Conservation (phyloP, 176 grass and related monocot species). For the Guadua angustifolia region DNA sequence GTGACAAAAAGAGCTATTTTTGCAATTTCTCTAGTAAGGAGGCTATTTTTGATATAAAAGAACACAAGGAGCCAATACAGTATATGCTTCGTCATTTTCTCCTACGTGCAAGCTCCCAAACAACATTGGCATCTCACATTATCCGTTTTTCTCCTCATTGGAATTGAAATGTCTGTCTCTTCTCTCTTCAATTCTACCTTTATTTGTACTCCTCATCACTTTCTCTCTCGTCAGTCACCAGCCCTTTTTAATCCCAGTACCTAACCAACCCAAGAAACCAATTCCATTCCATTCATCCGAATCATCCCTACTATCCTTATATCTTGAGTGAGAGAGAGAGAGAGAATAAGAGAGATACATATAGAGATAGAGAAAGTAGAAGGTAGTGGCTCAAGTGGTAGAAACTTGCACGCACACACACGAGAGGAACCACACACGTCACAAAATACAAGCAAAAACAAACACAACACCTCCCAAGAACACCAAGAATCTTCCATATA, state of each 20-base stretch:
- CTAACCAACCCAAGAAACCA: slow-evolving; percentile 56
- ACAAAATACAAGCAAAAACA: slow-evolving; percentile 23
- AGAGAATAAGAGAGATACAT: neutral
- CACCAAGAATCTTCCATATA: slow-evolving; percentile 43
- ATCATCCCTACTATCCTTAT: slow-evolving; percentile 11
- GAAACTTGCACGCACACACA: neutral
- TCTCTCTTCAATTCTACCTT: neutral
- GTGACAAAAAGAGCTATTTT: too few relatives aligned
- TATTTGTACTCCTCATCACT: neutral
- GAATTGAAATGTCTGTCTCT: neutral
- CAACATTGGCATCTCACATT: neutral
- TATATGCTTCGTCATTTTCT: slow-evolving; percentile 65
- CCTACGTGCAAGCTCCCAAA: slow-evolving; percentile 25
- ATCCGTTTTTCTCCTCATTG: neutral
- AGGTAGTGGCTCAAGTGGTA: neutral
- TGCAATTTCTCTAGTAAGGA: too few relatives aligned
- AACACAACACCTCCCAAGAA: slow-evolving; percentile 5
- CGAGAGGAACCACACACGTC: slow-evolving; percentile 9
- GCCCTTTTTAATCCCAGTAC: slow-evolving; percentile 53
- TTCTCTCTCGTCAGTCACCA: slow-evolving; percentile 19
- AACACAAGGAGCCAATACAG: too few relatives aligned
- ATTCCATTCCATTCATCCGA: slow-evolving; percentile 29
- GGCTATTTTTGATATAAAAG: too few relatives aligned
- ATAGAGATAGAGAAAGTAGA: neutral
- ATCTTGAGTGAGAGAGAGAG: neutral